Evolutionary conservation across 495 filamentous ascomycete species (phyloP).

Genomic region (Lindgomyces ingoldianus): DNA sequence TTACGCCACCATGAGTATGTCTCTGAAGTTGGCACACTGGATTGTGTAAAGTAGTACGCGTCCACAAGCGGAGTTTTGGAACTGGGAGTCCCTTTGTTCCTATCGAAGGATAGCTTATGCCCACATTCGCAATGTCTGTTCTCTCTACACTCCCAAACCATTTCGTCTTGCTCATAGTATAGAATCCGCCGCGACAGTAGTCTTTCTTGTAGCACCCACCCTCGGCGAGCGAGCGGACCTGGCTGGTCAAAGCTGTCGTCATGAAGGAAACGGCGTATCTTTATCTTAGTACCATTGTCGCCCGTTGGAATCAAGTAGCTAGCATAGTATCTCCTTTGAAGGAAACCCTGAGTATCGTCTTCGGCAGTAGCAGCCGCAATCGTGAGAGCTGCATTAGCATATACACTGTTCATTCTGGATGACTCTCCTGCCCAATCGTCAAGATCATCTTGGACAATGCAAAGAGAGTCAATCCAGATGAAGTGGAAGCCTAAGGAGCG

Average conservation of each 20-base stretch:
- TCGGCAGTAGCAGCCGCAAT: neutral
- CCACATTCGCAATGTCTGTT: neutral
- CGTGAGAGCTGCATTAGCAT: neutral
- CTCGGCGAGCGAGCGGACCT: neutral
- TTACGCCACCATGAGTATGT: neutral
- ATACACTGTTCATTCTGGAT: neutral
- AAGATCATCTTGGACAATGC: neutral
- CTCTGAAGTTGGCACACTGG: neutral
- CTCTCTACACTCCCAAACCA: neutral
- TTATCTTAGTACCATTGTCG: neutral
- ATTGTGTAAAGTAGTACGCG: neutral
- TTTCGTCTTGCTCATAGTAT: neutral
- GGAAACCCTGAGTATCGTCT: neutral
- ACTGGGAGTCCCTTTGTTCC: neutral
- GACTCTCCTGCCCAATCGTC: neutral
- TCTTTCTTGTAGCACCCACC: neutral
- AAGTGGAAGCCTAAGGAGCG: neutral
- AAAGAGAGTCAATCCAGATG: neutral
- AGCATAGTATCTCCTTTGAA: neutral
- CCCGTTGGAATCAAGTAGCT: neutral
- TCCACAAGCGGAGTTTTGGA: neutral
- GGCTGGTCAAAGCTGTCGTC: neutral
- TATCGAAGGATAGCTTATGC: neutral
- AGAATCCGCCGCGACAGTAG: neutral
- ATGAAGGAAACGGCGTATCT: neutral